Evolutionary conservation across 305 asterid species (phyloP).

Genomic region (Fraxinus latifolia): DNA sequence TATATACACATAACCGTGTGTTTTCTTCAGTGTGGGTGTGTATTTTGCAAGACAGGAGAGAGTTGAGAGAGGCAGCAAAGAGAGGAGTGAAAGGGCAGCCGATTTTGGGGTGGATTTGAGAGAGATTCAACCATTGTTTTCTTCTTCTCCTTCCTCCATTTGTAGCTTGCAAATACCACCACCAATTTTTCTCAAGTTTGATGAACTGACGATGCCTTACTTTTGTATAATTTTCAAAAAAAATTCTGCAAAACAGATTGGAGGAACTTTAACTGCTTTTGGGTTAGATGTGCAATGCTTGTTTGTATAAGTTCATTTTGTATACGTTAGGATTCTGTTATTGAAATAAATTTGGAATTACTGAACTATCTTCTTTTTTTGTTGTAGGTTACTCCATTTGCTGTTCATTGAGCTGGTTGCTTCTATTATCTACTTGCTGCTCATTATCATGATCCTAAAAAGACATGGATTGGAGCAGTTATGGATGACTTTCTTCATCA

Average conservation of each 20-base stretch:
- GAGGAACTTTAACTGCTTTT: constrained; percentile 80
- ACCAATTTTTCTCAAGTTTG: not conserved
- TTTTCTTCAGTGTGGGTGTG: no score
- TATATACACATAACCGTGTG: no score
- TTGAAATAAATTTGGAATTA: not conserved
- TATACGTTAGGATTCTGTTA: not conserved
- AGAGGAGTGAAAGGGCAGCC: no score
- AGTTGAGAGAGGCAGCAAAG: no score
- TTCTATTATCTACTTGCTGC: constrained; percentile 73
- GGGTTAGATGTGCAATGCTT: constrained; percentile 75
- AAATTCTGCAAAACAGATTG: constrained; percentile 39
- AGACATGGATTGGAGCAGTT: constrained; percentile 72
- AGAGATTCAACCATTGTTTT: no score
- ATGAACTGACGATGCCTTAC: not conserved
- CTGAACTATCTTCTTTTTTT: not conserved
- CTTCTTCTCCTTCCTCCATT: no score
- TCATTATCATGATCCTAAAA: constrained; percentile 48
- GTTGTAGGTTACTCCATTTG: constrained; percentile 71
- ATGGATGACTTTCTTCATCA: constrained; percentile 38
- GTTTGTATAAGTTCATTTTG: constrained; percentile 51
- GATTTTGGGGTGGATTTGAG: no score
- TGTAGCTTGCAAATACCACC: no score
- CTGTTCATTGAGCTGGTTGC: constrained; percentile 88
- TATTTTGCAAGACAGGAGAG: no score
- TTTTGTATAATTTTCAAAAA: not conserved